These are phyloP conservation scores for Sequoiadendron giganteum DNA, from an alignment of 75 land plant species.

Conservation along the genomic window DNA sequence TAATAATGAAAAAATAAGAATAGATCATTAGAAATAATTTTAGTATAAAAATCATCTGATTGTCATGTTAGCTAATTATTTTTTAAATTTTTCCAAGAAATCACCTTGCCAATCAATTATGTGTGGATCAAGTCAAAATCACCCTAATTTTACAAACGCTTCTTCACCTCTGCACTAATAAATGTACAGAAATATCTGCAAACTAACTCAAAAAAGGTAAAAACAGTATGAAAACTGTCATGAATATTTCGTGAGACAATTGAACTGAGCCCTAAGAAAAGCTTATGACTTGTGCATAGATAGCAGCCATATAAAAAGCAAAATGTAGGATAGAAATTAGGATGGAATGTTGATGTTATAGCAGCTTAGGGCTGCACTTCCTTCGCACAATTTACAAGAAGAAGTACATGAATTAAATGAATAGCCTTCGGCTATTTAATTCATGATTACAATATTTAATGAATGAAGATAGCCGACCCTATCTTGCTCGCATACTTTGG, in stretches of 20 bases:
- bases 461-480: no score
- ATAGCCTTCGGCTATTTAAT: no score
- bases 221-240: neutral
- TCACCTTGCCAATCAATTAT: neutral
- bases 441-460: no score
- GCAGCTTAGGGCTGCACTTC: no score
- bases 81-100: neutral
- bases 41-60: neutral
- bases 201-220: neutral
- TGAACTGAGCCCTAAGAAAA: neutral
- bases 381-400: no score
- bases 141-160: neutral
- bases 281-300: neutral
- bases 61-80: neutral
- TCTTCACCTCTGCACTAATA: neutral
- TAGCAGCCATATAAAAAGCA: neutral
- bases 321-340: neutral
- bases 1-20: neutral
- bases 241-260: neutral
- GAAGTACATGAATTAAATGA: no score
- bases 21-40: neutral
- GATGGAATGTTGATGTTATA: no score
- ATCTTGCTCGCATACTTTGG: no score
- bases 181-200: neutral
- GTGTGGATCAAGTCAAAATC: neutral